A percentile compares a stretch with the other conserved stretches of the same genome.
phyloP scores from a whole-genome alignment of 1,284 basidiomycete genomes.

The Pholiota adiposa region DNA sequence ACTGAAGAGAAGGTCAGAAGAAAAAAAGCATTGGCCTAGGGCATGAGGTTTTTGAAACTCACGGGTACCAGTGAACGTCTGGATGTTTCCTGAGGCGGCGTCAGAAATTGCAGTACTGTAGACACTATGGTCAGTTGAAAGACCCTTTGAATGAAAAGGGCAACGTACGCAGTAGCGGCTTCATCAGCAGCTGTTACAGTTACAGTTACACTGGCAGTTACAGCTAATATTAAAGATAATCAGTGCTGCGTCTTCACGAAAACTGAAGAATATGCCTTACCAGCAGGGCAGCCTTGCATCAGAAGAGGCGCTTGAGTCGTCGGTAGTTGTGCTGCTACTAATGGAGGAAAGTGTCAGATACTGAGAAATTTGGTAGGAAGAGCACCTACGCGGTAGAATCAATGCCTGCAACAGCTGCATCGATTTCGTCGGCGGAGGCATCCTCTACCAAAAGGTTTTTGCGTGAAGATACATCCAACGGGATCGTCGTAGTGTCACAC shows the following conservation, averaged over 20 bases:
- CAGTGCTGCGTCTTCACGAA: not conserved
- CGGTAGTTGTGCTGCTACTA: not conserved
- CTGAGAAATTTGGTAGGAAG: not conserved
- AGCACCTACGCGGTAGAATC: not conserved
- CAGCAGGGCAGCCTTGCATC: not conserved
- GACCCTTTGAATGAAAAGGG: not conserved
- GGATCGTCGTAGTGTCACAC: constrained; percentile 57
- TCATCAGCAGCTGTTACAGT: constrained; percentile 21
- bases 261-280: not conserved
- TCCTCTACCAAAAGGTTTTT: constrained; percentile 57
- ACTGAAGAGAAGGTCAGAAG: constrained; percentile 30
- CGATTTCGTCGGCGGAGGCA: constrained; percentile 63
- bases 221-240: constrained; percentile 9
- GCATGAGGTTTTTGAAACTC: constrained; percentile 18
- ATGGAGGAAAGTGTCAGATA: too few species aligned
- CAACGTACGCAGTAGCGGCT: constrained; percentile 20
- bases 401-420: constrained; percentile 45
- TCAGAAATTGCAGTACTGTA: constrained; percentile 5
- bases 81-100: constrained; percentile 44
- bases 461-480: constrained; percentile 66
- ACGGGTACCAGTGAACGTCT: constrained; percentile 57
- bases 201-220: constrained; percentile 23
- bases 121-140: not conserved
- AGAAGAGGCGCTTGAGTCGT: too few species aligned
- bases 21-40: constrained; percentile 1